Evolutionary conservation across 2,329 filamentous ascomycete species (phyloP).

Genomic region (Scopulariopsis brevicaulis): DNA sequence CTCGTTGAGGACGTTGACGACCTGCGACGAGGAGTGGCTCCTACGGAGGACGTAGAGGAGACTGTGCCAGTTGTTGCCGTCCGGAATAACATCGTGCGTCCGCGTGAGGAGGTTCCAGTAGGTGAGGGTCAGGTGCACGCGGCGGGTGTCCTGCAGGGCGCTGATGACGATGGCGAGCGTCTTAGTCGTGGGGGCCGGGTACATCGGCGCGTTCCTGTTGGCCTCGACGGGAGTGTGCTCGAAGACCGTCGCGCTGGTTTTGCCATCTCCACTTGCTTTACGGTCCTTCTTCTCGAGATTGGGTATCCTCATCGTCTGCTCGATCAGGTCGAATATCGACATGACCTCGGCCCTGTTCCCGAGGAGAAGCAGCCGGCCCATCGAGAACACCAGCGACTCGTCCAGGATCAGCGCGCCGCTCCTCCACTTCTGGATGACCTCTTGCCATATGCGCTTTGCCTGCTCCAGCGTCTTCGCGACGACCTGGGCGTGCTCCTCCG

Average conservation of each 20-base stretch:
- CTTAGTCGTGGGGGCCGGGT: constrained; percentile 37
- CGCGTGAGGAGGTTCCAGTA: constrained; percentile 71
- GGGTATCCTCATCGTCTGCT: constrained; percentile 71
- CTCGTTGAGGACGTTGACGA: constrained; percentile 44
- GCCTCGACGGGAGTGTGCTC: background rate
- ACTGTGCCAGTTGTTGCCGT: constrained; percentile 56
- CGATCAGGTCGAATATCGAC: constrained; percentile 63
- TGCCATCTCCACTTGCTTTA: background rate
- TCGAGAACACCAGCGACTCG: constrained; percentile 66
- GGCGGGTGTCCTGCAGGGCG: constrained; percentile 47
- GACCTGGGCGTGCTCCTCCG: constrained; percentile 12
- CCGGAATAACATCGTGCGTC: constrained; percentile 53
- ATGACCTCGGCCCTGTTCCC: constrained; percentile 53
- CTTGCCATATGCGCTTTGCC: constrained; percentile 68
- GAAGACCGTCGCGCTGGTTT: background rate
- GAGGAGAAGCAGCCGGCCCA: constrained; percentile 67
- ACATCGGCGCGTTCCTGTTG: constrained; percentile 11
- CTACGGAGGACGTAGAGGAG: constrained; percentile 57
- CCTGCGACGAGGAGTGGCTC: constrained; percentile 52
- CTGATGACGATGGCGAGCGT: constrained; percentile 59
- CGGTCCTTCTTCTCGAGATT: constrained; percentile 11
- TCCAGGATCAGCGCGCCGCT: constrained; percentile 61
- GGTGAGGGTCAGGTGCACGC: constrained; percentile 48
- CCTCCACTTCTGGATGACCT: constrained; percentile 67
- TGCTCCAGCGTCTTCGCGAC: constrained; percentile 44